phyloP scores from a whole-genome alignment of 768 basidiomycete genomes.

The Naematelia aurantialba region DNA sequence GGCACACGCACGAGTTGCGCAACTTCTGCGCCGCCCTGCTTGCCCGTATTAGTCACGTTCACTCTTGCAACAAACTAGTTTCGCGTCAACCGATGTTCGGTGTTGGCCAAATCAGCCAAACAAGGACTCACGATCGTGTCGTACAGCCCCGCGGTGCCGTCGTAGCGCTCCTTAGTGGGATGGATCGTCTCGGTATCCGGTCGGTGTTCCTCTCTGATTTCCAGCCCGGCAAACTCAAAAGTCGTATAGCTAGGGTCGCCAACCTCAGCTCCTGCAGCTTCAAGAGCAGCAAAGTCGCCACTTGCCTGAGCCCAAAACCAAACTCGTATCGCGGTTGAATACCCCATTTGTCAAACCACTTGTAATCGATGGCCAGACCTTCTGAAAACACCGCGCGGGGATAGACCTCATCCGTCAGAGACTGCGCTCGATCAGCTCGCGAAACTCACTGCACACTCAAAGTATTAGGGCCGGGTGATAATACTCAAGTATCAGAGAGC shows the following conservation, averaged over 20 bases:
- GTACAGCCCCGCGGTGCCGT: slow-evolving; percentile 43
- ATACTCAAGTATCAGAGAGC: too few relatives aligned
- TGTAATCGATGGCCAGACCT: slow-evolving; percentile 46
- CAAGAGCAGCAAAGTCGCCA: too few relatives aligned
- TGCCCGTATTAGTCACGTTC: slow-evolving; percentile 50
- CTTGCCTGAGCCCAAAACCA: slow-evolving; percentile 48
- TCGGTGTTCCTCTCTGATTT: slow-evolving; percentile 23
- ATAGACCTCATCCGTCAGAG: slow-evolving; percentile 12
- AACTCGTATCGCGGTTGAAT: slow-evolving; percentile 49
- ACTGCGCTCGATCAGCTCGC: not conserved
- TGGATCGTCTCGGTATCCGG: slow-evolving; percentile 42
- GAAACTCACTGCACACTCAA: not conserved
- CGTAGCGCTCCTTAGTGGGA: slow-evolving; percentile 46
- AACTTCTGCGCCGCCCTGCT: slow-evolving; percentile 46
- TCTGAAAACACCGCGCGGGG: slow-evolving; percentile 46
- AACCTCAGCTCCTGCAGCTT: too few relatives aligned
- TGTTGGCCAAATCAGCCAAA: not conserved
- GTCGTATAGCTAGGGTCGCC: slow-evolving; percentile 36
- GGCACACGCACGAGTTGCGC: slow-evolving; percentile 47
- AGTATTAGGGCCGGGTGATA: too few relatives aligned
- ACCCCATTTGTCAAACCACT: slow-evolving; percentile 48
- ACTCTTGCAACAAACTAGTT: slow-evolving; percentile 34
- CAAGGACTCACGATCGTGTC: slow-evolving; percentile 37
- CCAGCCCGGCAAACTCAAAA: slow-evolving; percentile 40
- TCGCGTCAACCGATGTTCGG: not conserved